These are phyloP conservation scores for Plantago elongata DNA, from an alignment of 257 asterid species.

Conservation along the genomic window DNA sequence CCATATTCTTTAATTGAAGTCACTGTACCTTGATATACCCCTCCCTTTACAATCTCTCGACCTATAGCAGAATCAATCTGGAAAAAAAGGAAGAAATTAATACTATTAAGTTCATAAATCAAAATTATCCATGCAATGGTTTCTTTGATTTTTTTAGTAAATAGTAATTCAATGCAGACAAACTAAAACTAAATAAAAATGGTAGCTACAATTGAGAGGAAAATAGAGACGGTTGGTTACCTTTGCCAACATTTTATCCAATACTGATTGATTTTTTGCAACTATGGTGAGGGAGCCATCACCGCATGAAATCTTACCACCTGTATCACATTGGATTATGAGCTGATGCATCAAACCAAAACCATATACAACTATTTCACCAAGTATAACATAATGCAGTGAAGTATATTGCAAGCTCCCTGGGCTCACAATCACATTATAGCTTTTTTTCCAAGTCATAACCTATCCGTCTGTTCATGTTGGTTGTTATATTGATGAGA, in stretches of 20 bases:
- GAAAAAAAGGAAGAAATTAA: neutral
- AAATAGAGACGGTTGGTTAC: slow-evolving; percentile 27
- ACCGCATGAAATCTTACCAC: slow-evolving; percentile 78
- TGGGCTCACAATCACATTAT: slow-evolving; percentile 1
- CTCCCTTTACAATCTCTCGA: slow-evolving; percentile 81
- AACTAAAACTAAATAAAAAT: neutral
- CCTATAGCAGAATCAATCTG: slow-evolving; percentile 85
- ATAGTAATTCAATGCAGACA: neutral
- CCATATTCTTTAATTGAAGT: slow-evolving; percentile 90
- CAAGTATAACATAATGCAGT: slow-evolving; percentile 3
- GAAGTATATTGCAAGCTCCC: slow-evolving; percentile 6
- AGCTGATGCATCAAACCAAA: slow-evolving; percentile 9
- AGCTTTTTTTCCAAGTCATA: neutral
- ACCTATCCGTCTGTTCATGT: neutral
- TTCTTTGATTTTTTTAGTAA: no score
- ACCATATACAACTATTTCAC: neutral
- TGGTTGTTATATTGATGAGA: neutral
- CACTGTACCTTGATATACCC: slow-evolving; percentile 70
- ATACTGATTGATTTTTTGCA: slow-evolving; percentile 71
- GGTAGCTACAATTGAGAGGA: slow-evolving; percentile 10
- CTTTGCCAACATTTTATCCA: slow-evolving; percentile 85
- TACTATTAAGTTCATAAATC: no score
- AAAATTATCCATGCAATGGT: no score
- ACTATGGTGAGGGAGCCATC: slow-evolving; percentile 73
- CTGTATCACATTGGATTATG: slow-evolving; percentile 36